phyloP scores from a whole-genome alignment of 495 filamentous ascomycete genomes.

The Neurospora tetraspora region DNA sequence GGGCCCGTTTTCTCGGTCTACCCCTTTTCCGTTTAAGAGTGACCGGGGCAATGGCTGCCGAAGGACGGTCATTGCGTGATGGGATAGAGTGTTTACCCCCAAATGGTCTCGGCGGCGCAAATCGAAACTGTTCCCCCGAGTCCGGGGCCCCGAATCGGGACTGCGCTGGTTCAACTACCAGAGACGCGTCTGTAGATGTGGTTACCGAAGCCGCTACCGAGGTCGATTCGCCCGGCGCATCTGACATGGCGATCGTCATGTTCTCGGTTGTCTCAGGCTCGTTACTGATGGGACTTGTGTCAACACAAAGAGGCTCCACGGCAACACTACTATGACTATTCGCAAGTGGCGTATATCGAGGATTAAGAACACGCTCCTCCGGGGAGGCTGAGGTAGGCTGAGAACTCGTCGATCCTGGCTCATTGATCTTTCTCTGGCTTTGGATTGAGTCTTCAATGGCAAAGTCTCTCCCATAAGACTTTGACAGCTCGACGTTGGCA shows the following conservation, averaged over 20 bases:
- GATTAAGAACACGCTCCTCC: background rate
- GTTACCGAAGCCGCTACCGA: constrained; percentile 9
- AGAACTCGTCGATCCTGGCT: background rate
- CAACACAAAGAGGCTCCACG: background rate
- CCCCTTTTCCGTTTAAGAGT: constrained; percentile 15
- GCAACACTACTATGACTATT: background rate
- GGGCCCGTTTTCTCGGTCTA: constrained; percentile 19
- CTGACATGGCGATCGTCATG: constrained; percentile 2
- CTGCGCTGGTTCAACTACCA: constrained; percentile 14
- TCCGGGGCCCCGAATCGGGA: constrained; percentile 15
- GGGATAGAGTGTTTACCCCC: constrained; percentile 24
- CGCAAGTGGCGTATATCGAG: background rate
- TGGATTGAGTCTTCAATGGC: background rate
- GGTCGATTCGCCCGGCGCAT: background rate
- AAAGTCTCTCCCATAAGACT: background rate
- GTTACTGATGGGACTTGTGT: background rate
- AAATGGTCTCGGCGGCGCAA: constrained; percentile 31
- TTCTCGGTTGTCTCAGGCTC: background rate
- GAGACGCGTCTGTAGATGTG: constrained; percentile 7
- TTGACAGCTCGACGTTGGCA: background rate
- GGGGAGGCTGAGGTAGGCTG: background rate
- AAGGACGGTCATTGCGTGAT: background rate
- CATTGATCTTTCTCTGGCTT: background rate
- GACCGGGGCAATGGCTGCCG: background rate
- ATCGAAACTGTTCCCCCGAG: constrained; percentile 19